A percentile compares a stretch with the other conserved stretches of the same genome.
phyloP scores from a whole-genome alignment of 495 filamentous ascomycete species.

The Penicillium chermesinum region DNA sequence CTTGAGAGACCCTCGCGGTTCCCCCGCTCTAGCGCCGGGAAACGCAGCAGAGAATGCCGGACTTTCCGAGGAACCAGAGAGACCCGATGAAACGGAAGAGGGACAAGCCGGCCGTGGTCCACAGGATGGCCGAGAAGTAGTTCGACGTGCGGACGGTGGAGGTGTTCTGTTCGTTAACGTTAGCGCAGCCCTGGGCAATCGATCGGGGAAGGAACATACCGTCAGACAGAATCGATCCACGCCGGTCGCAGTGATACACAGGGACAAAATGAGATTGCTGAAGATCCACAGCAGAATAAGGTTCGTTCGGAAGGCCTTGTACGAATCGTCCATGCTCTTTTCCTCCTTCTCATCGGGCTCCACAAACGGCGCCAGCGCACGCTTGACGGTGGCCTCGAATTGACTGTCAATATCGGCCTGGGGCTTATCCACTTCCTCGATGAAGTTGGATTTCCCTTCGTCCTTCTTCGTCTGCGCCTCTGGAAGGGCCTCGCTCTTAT shows the following conservation, averaged over 20 bases:
- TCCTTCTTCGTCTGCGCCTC: conserved; percentile 66
- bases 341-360: conserved; percentile 66
- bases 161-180: conserved; percentile 20
- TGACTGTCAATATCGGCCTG: conserved; percentile 97
- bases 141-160: conserved; percentile 68
- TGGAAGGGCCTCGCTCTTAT: conserved; percentile 89
- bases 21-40: conserved; percentile 47
- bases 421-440: conserved; percentile 92
- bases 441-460: conserved; percentile 75
- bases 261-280: conserved; percentile 75
- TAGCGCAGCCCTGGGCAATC: neutral
- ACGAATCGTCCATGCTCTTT: conserved; percentile 89
- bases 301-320: conserved; percentile 95
- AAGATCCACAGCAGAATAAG: conserved; percentile 90
- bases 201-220: conserved; percentile 48
- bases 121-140: conserved; percentile 88
- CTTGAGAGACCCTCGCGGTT: no score
- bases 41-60: conserved; percentile 90
- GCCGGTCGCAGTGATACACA: conserved; percentile 79
- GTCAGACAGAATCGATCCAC: conserved; percentile 73
- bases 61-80: conserved; percentile 82
- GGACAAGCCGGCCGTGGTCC: conserved; percentile 76
- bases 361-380: conserved; percentile 72
- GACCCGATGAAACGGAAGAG: conserved; percentile 84
- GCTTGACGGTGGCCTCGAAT: conserved; percentile 92